Conservation (phyloP, 345 rosid genomes). For the Gynandropsis gynandra region DNA sequence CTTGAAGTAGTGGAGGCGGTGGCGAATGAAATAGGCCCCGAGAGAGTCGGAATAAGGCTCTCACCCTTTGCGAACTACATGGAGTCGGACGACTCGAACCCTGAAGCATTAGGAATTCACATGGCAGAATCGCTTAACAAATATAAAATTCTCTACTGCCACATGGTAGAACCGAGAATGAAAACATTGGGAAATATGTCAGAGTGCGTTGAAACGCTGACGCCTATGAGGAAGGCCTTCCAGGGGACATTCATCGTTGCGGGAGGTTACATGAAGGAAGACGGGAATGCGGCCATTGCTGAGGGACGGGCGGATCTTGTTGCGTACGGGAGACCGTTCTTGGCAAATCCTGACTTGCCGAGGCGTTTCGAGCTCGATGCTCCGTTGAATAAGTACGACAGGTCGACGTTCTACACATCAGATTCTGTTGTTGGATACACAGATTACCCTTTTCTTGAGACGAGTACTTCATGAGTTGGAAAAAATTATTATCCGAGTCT, state of each 20-base stretch:
- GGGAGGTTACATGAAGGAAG: conserved; percentile 42
- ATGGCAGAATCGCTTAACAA: conserved; percentile 48
- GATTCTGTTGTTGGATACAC: conserved; percentile 54
- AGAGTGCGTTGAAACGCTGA: conserved; percentile 25
- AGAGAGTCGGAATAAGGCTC: conserved; percentile 43
- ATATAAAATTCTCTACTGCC: conserved; percentile 41
- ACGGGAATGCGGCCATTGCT: conserved; percentile 36
- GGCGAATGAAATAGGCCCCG: conserved; percentile 45
- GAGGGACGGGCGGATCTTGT: conserved; percentile 40
- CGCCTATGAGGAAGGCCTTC: conserved; percentile 52
- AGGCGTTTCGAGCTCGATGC: conserved; percentile 44
- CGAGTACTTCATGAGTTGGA: neutral
- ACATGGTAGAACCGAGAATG: conserved; percentile 55
- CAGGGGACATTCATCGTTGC: conserved; percentile 44
- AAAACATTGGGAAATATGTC: conserved; percentile 16
- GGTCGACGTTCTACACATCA: conserved; percentile 47
- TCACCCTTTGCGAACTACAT: conserved; percentile 37
- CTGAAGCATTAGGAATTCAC: conserved; percentile 42
- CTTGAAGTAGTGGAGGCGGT: conserved; percentile 49
- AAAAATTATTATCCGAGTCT: too few relatives aligned
- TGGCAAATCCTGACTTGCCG: conserved; percentile 62
- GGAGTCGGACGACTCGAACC: conserved; percentile 48
- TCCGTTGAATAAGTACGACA: conserved; percentile 36
- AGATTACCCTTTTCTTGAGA: conserved; percentile 41
- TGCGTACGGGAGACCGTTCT: conserved; percentile 39